These are phyloP conservation scores for Plantago coronopus DNA, from an alignment of 305 asterid species.

Conservation along the genomic window DNA sequence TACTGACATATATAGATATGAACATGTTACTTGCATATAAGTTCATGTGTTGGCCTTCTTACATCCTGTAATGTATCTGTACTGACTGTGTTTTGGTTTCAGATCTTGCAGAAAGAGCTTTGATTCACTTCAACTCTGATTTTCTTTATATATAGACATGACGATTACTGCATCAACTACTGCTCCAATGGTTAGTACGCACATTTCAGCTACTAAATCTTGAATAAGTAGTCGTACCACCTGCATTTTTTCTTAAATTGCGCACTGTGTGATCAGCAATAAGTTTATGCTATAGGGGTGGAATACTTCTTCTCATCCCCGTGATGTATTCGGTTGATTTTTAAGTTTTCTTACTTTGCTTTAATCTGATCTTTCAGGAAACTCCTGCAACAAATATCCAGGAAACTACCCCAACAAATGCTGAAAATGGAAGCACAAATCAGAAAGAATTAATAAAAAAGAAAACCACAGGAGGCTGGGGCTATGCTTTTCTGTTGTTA, in stretches of 20 bases:
- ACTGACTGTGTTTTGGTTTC: neutral
- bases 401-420: slow-evolving; percentile 17
- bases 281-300: too few species aligned
- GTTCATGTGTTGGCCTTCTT: too few species aligned
- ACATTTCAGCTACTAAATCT: neutral
- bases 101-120: slow-evolving; percentile 38
- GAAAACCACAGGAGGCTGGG: slow-evolving; percentile 46
- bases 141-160: slow-evolving; percentile 26
- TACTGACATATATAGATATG: too few species aligned
- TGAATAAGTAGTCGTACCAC: too few species aligned
- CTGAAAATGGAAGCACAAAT: slow-evolving; percentile 8
- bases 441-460: slow-evolving; percentile 15
- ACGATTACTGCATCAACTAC: slow-evolving; percentile 9
- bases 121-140: slow-evolving; percentile 32
- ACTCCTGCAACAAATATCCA: slow-evolving; percentile 1
- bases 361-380: slow-evolving; percentile 19
- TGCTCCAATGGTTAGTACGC: slow-evolving; percentile 26
- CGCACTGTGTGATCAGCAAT: too few species aligned
- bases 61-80: too few species aligned
- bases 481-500: slow-evolving; percentile 42
- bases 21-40: too few species aligned
- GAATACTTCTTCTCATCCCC: too few species aligned
- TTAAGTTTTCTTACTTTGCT: neutral
- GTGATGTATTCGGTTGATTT: neutral
- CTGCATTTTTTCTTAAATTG: too few species aligned